phyloP scores from a whole-genome alignment of 331 rosid species.

The Spiraea crenata region DNA sequence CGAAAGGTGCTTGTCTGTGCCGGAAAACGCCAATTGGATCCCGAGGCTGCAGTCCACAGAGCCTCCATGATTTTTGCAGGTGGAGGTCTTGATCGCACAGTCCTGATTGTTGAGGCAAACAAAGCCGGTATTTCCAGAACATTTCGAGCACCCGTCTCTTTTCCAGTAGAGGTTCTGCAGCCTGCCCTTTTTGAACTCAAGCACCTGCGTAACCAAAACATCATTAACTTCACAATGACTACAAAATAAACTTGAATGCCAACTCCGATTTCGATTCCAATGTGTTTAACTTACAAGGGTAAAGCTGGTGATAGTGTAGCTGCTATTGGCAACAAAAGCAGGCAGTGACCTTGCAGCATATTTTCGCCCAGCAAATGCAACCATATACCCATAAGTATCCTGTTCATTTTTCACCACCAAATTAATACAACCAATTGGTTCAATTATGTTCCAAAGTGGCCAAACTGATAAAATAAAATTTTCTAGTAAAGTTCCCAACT shows the following conservation, averaged over 20 bases:
- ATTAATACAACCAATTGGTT: background rate
- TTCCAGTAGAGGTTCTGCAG: slow-evolving; percentile 50
- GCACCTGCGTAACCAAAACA: slow-evolving; percentile 31
- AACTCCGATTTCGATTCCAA: background rate
- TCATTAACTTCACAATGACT: background rate
- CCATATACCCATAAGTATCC: slow-evolving; percentile 41
- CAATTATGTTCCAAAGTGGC: background rate
- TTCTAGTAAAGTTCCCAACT: background rate
- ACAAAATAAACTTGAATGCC: background rate
- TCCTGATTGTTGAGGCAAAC: slow-evolving; percentile 50
- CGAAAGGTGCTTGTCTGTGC: slow-evolving; percentile 48
- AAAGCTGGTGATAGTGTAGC: slow-evolving; percentile 46
- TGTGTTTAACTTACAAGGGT: slow-evolving; percentile 35
- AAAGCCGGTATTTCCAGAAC: slow-evolving; percentile 26
- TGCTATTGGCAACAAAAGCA: slow-evolving; percentile 37
- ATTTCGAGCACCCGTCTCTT: slow-evolving; percentile 43
- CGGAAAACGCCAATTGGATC: slow-evolving; percentile 47
- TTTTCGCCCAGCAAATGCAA: slow-evolving; percentile 51
- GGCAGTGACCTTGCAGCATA: slow-evolving; percentile 47
- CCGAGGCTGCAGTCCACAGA: slow-evolving; percentile 44
- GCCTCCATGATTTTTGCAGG: slow-evolving; percentile 36
- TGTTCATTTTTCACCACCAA: slow-evolving; percentile 6
- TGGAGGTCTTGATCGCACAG: slow-evolving; percentile 36
- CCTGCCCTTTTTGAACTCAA: slow-evolving; percentile 50
- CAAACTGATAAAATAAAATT: background rate